Evolutionary conservation across 2,329 filamentous ascomycete species (phyloP).

Genomic region (Neonectria hederae): DNA sequence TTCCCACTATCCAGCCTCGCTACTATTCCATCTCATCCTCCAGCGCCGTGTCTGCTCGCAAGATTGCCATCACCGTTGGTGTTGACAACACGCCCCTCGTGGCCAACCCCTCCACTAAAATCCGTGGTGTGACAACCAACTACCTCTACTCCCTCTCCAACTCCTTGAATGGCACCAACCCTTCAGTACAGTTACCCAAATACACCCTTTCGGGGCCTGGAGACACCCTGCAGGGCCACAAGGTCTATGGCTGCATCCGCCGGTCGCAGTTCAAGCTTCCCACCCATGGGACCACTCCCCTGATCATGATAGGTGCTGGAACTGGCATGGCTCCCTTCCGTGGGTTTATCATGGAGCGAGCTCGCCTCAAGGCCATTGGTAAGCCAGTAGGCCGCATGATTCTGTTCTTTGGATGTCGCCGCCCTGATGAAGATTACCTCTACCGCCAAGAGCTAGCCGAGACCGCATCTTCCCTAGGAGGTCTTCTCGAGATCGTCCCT

Average conservation of each 20-base stretch:
- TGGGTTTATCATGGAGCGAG: conserved; percentile 41
- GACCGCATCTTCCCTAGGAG: conserved; percentile 26
- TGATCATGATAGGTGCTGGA: conserved; percentile 63
- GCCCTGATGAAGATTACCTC: conserved; percentile 61
- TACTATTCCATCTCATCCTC: conserved; percentile 72
- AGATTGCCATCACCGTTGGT: conserved; percentile 38
- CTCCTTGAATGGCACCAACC: conserved; percentile 10
- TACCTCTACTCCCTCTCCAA: conserved; percentile 39
- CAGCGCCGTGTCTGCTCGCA: conserved; percentile 45
- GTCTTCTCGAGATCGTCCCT: conserved; percentile 27
- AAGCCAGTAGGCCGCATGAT: conserved; percentile 38
- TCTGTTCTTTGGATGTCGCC: conserved; percentile 69
- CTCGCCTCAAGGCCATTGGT: conserved; percentile 31
- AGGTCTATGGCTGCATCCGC: conserved; percentile 36
- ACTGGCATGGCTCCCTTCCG: conserved; percentile 58
- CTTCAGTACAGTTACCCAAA: not conserved
- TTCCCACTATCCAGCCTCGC: conserved; percentile 60
- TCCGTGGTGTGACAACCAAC: conserved; percentile 41
- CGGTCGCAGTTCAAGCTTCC: conserved; percentile 58
- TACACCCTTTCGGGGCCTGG: conserved; percentile 34
- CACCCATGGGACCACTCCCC: conserved; percentile 50
- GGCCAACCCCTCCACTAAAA: conserved; percentile 20
- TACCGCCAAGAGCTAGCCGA: conserved; percentile 57
- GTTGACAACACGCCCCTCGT: conserved; percentile 30
- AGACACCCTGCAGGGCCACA: conserved; percentile 23